Conservation (phyloP, 1,139 yeast species). For the Tardiomyces blankii region DNA sequence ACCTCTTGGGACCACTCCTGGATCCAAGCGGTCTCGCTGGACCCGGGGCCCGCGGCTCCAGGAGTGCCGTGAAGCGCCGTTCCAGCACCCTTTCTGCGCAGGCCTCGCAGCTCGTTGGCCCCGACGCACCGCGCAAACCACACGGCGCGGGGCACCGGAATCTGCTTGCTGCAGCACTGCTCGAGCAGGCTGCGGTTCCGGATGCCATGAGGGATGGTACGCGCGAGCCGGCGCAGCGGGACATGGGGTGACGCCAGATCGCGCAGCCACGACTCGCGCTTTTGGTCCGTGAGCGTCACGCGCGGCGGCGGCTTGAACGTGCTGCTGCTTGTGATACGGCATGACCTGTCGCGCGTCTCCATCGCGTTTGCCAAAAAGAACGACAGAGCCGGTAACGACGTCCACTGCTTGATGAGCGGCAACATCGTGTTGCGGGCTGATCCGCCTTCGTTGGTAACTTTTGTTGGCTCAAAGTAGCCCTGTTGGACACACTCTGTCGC, state of each 20-base stretch:
- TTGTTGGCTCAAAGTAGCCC: constrained; percentile 46
- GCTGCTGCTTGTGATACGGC: constrained; percentile 45
- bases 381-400: constrained; percentile 51
- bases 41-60: constrained; percentile 12
- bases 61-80: constrained; percentile 2
- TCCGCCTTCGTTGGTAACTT: constrained; percentile 46
- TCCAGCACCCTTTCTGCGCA: constrained; percentile 40
- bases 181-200: constrained; percentile 64
- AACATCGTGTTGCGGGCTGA: constrained; percentile 39
- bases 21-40: constrained; percentile 51
- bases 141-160: constrained; percentile 69
- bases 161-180: constrained; percentile 49
- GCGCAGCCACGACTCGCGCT: constrained; percentile 72
- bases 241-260: constrained; percentile 61
- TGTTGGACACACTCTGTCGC: constrained; percentile 42
- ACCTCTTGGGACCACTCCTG: constrained; percentile 86
- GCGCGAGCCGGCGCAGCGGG: constrained; percentile 55
- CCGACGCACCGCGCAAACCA: constrained; percentile 89
- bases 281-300: constrained; percentile 79
- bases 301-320: constrained; percentile 72
- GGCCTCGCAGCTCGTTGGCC: constrained; percentile 63
- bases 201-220: constrained; percentile 88
- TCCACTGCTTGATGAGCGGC: constrained; percentile 28
- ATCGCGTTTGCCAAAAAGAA: constrained; percentile 56
- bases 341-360: constrained; percentile 52